phyloP scores from a whole-genome alignment of 2,329 filamentous ascomycete genomes.

The Xylaria sp. region DNA sequence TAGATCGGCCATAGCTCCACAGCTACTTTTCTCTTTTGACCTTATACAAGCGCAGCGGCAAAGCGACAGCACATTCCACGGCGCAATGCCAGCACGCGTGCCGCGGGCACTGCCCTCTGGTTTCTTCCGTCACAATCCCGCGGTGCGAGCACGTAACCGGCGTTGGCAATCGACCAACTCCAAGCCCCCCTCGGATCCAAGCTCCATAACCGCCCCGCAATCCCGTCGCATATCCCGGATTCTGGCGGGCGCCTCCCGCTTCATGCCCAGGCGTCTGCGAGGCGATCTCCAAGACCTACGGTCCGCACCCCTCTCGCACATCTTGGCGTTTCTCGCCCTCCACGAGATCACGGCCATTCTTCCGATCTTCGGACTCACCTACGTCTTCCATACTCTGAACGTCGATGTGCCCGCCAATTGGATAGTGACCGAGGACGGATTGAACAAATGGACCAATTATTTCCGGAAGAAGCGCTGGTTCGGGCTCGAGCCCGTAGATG shows the following conservation, averaged over 20 bases:
- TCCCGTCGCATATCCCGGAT: constrained; percentile 57
- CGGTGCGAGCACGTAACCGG: constrained; percentile 6
- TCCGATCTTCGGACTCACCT: constrained; percentile 79
- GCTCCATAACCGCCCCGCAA: constrained; percentile 11
- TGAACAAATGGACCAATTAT: constrained; percentile 80
- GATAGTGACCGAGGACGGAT: constrained; percentile 67
- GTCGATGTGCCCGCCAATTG: constrained; percentile 72
- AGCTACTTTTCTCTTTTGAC: background rate
- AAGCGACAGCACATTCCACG: background rate
- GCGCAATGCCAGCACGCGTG: constrained; percentile 35
- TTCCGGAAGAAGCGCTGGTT: constrained; percentile 86
- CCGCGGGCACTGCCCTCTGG: background rate
- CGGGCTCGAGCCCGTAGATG: constrained; percentile 59
- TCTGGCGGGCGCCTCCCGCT: constrained; percentile 54
- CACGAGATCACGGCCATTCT: constrained; percentile 92
- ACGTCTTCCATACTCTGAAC: constrained; percentile 80
- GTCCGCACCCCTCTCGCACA: constrained; percentile 81
- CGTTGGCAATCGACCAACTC: constrained; percentile 42
- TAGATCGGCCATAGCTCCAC: too few species aligned
- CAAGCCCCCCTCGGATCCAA: constrained; percentile 6
- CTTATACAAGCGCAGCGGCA: background rate
- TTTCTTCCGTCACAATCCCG: background rate
- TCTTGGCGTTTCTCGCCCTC: constrained; percentile 86
- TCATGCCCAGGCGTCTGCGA: constrained; percentile 73
- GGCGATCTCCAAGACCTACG: constrained; percentile 76